Base-by-base conservation (phyloP, 345 rosid species). In the Conringia planisiliqua region DNA sequence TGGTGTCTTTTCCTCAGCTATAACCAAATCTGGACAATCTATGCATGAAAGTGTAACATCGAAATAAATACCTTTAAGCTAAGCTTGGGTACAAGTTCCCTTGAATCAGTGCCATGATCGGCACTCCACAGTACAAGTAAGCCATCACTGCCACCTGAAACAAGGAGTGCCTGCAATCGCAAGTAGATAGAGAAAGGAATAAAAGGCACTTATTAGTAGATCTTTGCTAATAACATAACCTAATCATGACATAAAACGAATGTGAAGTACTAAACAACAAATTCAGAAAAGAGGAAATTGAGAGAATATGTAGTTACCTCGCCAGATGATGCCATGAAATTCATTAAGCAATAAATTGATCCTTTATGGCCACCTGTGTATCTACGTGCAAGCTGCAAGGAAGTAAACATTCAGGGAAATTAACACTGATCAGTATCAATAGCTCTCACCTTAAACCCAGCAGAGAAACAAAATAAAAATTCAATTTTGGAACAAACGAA, bases 331-430 rank as follows among this genome's bases (percentile, higher is more conserved):
- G 97, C 94, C 90, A 89, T 86, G 87, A 95, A 95, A 85, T 93
- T 92, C 96, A 95, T 95, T 82, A 95, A 78, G 85, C 99, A 95
- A 71, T 89, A 71, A 69, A 95, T 92, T 10, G 98, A 84, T 78
- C 99, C 99, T 85, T 89, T 92, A 83, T 95, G 99, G 47, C 99
- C 97, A 18, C 98, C 99, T 9, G 96, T 95, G 80, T 92, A 95
- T 76, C 98, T 86, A 30, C 97, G 90, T 39, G 85, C 97, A 77
- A 92, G 99, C 99, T 95, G 92, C 80, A 78, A 55, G 68, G 33
- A 60, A 71, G 78, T 42, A 77, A 76, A 51, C 47, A 62, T n/a
- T 72, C 48, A 47, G 35, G 71, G 56, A 33, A 52, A 55, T 33
- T 10, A 56, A 66, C 38, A 61, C 40, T 42, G 72, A 69, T 48